phyloP scores from a whole-genome alignment of 2,329 filamentous ascomycete genomes.

The Decorospora gaudefroyi region DNA sequence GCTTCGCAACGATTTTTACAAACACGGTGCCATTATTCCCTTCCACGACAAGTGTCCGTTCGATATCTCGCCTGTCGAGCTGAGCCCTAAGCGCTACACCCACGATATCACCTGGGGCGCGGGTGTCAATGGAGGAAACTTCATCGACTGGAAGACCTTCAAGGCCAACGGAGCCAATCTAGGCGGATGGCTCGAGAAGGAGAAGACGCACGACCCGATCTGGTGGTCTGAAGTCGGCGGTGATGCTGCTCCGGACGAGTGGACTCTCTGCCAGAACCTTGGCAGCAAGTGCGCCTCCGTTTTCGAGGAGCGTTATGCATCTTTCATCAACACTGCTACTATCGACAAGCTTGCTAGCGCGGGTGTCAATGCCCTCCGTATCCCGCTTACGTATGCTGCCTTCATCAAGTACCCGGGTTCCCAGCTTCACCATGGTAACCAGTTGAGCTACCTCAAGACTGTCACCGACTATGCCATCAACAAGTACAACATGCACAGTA shows the following conservation, averaged over 20 bases:
- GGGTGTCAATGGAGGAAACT: not conserved
- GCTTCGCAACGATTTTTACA: not conserved
- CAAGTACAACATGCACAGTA: conserved; percentile 43
- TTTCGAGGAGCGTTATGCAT: conserved; percentile 37
- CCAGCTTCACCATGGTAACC: conserved; percentile 43
- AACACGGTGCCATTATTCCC: not conserved
- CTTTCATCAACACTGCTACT: conserved; percentile 34
- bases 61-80: not conserved
- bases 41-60: not conserved
- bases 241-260: conserved; percentile 40
- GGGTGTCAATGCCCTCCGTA: conserved; percentile 43
- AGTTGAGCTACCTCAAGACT: conserved; percentile 32
- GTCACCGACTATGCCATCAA: conserved; percentile 46
- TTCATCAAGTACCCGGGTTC: conserved; percentile 46
- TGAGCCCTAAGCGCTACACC: not conserved
- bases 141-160: conserved; percentile 24
- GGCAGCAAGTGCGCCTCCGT: conserved; percentile 37
- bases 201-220: conserved; percentile 31
- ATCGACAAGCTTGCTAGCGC: conserved; percentile 43
- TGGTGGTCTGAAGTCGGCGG: conserved; percentile 30
- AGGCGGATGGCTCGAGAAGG: conserved; percentile 44
- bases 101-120: not conserved
- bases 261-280: conserved; percentile 41
- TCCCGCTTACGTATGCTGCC: conserved; percentile 46
- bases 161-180: conserved; percentile 34